Evolutionary conservation across 768 basidiomycete species (phyloP).

Genomic region (Boletus rex-veris): DNA sequence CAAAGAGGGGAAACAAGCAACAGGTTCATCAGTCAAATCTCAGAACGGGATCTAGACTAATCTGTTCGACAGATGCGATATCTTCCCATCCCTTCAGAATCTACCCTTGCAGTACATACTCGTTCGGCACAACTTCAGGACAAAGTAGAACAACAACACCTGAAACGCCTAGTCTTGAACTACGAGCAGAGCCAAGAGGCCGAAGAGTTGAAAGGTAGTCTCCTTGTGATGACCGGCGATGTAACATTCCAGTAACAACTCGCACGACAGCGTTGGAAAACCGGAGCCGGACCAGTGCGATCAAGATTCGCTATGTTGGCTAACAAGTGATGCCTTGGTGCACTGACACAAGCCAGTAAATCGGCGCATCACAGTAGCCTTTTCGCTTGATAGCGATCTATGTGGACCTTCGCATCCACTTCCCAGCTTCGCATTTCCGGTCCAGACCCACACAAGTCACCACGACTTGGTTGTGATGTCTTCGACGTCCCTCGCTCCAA

Average conservation of each 20-base stretch:
- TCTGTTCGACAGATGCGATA: slow-evolving; percentile 60
- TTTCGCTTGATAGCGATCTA: slow-evolving; percentile 22
- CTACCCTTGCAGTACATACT: slow-evolving; percentile 87
- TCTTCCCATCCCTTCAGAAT: slow-evolving; percentile 83
- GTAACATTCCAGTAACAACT: not conserved
- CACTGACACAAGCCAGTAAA: slow-evolving; percentile 13
- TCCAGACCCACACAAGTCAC: slow-evolving; percentile 16
- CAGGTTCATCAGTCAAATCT: slow-evolving; percentile 48
- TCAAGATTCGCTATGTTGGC: slow-evolving; percentile 77
- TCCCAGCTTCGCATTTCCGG: slow-evolving; percentile 18
- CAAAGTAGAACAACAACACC: slow-evolving; percentile 93
- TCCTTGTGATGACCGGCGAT: not conserved
- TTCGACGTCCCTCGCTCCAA: slow-evolving; percentile 8
- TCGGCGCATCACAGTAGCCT: slow-evolving; percentile 19
- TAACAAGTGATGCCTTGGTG: slow-evolving; percentile 32
- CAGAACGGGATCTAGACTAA: slow-evolving; percentile 10
- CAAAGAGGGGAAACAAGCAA: slow-evolving; percentile 91
- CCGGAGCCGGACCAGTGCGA: slow-evolving; percentile 60
- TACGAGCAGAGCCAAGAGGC: slow-evolving; percentile 89
- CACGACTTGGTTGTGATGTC: slow-evolving; percentile 13
- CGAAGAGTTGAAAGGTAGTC: slow-evolving; percentile 71
- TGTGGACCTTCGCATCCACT: slow-evolving; percentile 20
- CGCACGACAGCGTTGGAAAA: slow-evolving; percentile 55
- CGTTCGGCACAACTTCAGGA: slow-evolving; percentile 89
- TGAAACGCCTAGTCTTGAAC: slow-evolving; percentile 91